Evolutionary conservation across 805 yeast genomes (phyloP).

Genomic region (Yarrowia sp.): DNA sequence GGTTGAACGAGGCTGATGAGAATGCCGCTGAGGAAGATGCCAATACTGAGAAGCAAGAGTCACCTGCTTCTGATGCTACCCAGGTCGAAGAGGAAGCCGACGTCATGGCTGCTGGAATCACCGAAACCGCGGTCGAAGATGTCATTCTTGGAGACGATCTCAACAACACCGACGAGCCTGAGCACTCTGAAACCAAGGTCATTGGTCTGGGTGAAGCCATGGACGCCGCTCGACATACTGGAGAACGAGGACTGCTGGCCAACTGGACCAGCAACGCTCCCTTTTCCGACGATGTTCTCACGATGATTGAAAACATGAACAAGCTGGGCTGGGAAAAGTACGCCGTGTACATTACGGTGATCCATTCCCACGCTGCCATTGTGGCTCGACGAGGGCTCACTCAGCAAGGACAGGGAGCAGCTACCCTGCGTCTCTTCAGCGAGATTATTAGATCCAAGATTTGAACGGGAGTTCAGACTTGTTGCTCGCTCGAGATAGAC

Average conservation of each 20-base stretch:
- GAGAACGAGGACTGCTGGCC: not conserved
- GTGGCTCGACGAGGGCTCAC: conserved; percentile 61
- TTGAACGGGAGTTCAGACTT: not conserved
- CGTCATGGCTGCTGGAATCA: conserved; percentile 16
- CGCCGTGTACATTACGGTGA: conserved; percentile 70
- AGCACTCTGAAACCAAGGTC: not conserved
- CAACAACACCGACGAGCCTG: conserved; percentile 7
- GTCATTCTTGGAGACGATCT: conserved; percentile 19
- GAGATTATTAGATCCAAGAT: conserved; percentile 32
- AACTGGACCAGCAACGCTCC: conserved; percentile 40
- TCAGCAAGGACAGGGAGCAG: conserved; percentile 45
- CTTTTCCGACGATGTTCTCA: conserved; percentile 51
- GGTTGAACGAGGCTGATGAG: conserved; percentile 15
- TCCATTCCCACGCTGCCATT: conserved; percentile 87
- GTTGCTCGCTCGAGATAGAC: conserved; percentile 2
- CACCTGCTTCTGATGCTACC: not conserved
- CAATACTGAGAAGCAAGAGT: not conserved
- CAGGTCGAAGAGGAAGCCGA: conserved; percentile 10
- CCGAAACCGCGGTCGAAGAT: conserved; percentile 2
- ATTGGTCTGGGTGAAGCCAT: conserved; percentile 12
- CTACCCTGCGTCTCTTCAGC: conserved; percentile 13
- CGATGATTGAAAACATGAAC: conserved; percentile 64
- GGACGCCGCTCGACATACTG: conserved; percentile 21
- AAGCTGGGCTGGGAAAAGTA: conserved; percentile 76
- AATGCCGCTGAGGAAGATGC: not conserved